Percentiles rank a stretch among this genome's conserved stretches.
Evolutionary conservation across 176 grass and related monocot genomes (phyloP).

Genomic region (Bromus sterilis): DNA sequence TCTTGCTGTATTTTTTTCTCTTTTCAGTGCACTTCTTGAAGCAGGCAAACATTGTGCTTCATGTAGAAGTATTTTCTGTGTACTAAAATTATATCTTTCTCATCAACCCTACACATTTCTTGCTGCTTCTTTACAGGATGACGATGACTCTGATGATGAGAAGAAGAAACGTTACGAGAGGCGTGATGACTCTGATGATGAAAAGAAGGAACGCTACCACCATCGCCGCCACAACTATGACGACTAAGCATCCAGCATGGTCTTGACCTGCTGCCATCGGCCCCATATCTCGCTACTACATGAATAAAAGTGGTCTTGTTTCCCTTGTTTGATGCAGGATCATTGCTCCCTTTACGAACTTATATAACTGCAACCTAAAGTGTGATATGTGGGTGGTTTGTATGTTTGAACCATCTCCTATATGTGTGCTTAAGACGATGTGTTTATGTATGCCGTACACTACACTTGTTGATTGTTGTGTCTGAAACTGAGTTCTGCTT

Average conservation of each 20-base stretch:
- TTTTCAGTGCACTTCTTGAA: background rate
- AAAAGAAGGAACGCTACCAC: conserved; percentile 57
- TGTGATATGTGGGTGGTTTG: background rate
- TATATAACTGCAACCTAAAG: background rate
- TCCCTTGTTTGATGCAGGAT: background rate
- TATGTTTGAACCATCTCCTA: background rate
- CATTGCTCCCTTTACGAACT: background rate
- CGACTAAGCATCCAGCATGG: conserved; percentile 17
- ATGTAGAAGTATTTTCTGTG: background rate
- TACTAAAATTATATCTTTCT: background rate
- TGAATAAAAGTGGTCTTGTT: conserved; percentile 52
- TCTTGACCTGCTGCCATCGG: background rate
- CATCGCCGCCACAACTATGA: conserved; percentile 33
- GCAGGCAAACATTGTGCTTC: background rate
- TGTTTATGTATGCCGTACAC: background rate
- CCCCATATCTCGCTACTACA: conserved; percentile 2
- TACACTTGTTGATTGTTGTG: background rate
- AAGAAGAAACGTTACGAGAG: conserved; percentile 42
- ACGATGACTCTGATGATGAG: conserved; percentile 54
- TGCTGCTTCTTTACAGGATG: conserved; percentile 22
- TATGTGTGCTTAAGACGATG: background rate
- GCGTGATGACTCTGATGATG: conserved; percentile 55
- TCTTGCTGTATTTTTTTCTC: background rate
- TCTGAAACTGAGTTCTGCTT: background rate
- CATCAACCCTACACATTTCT: background rate